phyloP scores from a whole-genome alignment of 106 monocot genomes.

The Dendrobium nobile region DNA sequence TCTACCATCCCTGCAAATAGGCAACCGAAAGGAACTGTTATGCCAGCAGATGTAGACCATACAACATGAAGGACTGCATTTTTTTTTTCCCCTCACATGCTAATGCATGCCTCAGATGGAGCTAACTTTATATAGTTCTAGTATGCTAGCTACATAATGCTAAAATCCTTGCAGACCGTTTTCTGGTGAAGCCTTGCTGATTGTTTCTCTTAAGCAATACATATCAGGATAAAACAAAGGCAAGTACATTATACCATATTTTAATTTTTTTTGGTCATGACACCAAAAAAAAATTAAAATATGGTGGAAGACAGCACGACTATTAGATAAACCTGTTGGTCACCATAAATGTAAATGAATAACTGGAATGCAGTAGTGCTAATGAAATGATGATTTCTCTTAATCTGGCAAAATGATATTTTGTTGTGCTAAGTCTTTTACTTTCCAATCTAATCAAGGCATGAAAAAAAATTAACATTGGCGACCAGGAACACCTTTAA shows the following conservation, averaged over 20 bases:
- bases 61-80: not conserved
- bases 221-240: not conserved
- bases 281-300: not conserved
- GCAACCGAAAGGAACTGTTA: constrained; percentile 8
- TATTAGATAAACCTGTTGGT: not conserved
- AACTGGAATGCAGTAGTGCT: not conserved
- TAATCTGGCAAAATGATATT: not conserved
- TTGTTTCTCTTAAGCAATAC: not conserved
- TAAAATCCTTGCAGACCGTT: not conserved
- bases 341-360: not conserved
- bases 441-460: too few species aligned
- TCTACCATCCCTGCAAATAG: constrained; percentile 81
- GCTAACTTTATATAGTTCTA: not conserved
- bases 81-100: not conserved
- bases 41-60: constrained; percentile 4
- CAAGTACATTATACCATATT: not conserved
- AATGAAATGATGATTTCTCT: not conserved
- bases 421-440: too few species aligned
- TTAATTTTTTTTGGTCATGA: not conserved
- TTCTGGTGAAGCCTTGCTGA: not conserved
- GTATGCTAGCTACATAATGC: not conserved
- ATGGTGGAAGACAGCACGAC: not conserved
- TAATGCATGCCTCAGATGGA: not conserved
- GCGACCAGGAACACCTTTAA: too few species aligned
- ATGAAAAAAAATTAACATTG: too few species aligned